Base-by-base conservation (phyloP, 1,284 basidiomycete genomes). In the Rhodotorula sp. region DNA sequence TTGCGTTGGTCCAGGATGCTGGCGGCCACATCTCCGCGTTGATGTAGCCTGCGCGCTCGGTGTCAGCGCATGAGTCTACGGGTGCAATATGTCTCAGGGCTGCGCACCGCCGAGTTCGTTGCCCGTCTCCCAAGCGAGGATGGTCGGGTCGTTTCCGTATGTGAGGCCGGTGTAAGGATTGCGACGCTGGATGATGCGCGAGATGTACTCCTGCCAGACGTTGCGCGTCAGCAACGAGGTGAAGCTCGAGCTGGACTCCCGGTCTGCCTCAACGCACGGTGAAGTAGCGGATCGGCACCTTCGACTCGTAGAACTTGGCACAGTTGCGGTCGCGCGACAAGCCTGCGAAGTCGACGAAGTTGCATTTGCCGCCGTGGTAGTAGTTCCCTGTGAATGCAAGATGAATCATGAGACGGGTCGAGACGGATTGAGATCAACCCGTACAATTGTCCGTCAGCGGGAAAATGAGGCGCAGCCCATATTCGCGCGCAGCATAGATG, bases 41-140 rank as follows among this genome's bases (percentile, higher is more conserved):
- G 55, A 70, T 70, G 64, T 70, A 70, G 0, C 68, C 55, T 57
- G 48, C 34, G 16, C 7, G 13, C 16, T 34, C 34, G 34, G 9
- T 7, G 17, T n/a, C 25, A 46, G 19, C 25, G 25, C 13, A 13
- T 53, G 12, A 34, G 27, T 21, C 27, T 7, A 9, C 53, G 16
- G 3, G 25, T 12, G 2, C n/a, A 25, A 34, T 7, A 14, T 25
- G 16, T 16, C 19, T 1, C 48, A 17, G 10, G 7, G 44, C 4
- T 16, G 44, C 70, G n/a, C 48, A 71, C 67, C 62, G 19, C 79
- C 73, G n/a, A 82, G 77, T 61, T 82, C 81, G 65, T 82, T 82
- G 12, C 67, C 71, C 13, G 75, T 76, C 66, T 76, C 73, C 67
- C 70, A 74, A 1, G 66, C 73, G 44, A 76, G 45, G 64, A 77